Evolutionary conservation across 176 grass and related monocot genomes (phyloP).

Genomic region (Aegilops tauschii): DNA sequence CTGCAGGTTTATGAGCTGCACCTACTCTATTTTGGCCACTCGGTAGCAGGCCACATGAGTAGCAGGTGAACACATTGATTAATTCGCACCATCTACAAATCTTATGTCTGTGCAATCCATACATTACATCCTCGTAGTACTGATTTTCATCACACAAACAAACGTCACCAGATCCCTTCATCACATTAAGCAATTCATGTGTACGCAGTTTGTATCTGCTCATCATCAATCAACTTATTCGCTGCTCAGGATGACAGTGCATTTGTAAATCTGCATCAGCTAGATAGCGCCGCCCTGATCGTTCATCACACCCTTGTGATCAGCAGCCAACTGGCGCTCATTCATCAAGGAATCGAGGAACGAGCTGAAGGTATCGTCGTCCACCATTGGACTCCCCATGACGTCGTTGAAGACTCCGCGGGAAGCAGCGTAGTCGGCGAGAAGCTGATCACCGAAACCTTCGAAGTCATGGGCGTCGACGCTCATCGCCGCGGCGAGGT

Average conservation of each 20-base stretch:
- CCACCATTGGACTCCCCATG: background rate
- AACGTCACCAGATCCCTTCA: background rate
- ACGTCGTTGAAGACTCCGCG: slow-evolving; percentile 18
- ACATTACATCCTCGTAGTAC: background rate
- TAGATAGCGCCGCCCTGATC: slow-evolving; percentile 19
- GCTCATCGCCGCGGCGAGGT: slow-evolving; percentile 12
- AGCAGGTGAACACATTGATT: slow-evolving; percentile 34
- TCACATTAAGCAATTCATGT: background rate
- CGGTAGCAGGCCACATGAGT: background rate
- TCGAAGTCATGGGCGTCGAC: slow-evolving; percentile 23
- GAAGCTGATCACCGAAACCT: slow-evolving; percentile 16
- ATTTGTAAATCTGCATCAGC: background rate
- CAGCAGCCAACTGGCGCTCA: slow-evolving; percentile 19
- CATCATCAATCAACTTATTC: slow-evolving; percentile 18
- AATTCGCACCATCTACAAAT: background rate
- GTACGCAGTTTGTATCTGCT: background rate
- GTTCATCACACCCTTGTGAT: background rate
- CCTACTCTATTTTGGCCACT: background rate
- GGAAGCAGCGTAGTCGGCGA: background rate
- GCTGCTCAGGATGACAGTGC: background rate
- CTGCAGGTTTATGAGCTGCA: slow-evolving; percentile 27
- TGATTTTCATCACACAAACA: background rate
- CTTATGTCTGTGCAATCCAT: background rate
- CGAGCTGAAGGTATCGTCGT: slow-evolving; percentile 58
- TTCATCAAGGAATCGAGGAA: slow-evolving; percentile 58